Evolutionary conservation across 345 rosid species (phyloP).

Genomic region (Eucalyptus polybractea): DNA sequence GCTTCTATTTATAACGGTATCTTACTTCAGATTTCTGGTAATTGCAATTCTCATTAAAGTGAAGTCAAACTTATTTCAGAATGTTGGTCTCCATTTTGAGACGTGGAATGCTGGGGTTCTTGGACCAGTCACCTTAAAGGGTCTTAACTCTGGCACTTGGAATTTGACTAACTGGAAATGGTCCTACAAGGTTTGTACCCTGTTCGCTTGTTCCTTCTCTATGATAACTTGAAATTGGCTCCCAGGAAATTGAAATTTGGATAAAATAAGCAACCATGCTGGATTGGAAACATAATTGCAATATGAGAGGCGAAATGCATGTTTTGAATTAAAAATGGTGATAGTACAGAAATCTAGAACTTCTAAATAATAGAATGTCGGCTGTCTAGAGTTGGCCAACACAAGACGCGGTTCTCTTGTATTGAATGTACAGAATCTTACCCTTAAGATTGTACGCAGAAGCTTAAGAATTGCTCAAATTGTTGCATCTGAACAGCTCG

Average conservation of each 20-base stretch:
- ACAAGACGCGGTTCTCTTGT: neutral
- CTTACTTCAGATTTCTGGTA: neutral
- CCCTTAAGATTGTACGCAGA: neutral
- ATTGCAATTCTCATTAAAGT: neutral
- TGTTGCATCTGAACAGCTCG: neutral
- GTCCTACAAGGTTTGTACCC: conserved; percentile 77
- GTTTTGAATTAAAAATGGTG: neutral
- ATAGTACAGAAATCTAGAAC: neutral
- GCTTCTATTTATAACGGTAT: neutral
- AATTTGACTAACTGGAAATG: conserved; percentile 82
- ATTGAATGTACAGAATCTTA: neutral
- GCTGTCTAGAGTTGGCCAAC: neutral
- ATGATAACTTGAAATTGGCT: neutral
- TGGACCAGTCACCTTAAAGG: conserved; percentile 65
- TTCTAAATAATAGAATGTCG: neutral
- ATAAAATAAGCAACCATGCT: neutral
- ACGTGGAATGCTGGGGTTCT: conserved; percentile 80
- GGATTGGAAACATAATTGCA: neutral
- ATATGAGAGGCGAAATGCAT: neutral
- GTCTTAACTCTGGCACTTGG: conserved; percentile 67
- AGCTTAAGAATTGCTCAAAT: neutral
- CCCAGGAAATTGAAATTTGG: neutral
- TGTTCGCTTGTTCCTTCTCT: neutral
- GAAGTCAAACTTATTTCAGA: conserved; percentile 23
- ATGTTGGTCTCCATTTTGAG: conserved; percentile 78